These are phyloP conservation scores for Cryptosporidium canis DNA, from an alignment of 169 alveolate species.

Conservation along the genomic window DNA sequence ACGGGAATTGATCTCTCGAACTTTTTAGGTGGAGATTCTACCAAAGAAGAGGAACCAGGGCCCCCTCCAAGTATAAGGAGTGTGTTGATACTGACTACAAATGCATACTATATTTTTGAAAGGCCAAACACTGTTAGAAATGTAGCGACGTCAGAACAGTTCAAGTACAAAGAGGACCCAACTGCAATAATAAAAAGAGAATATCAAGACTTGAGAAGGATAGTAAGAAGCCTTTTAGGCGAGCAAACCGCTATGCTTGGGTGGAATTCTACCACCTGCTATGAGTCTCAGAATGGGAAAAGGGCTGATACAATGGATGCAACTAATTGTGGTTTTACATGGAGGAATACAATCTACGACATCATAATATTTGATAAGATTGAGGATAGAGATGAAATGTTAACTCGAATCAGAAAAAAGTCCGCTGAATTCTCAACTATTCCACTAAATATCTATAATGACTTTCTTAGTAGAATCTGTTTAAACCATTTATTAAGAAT, in stretches of 20 bases:
- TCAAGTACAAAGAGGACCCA: conserved; percentile 46
- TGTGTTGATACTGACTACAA: conserved; percentile 22
- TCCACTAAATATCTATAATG: conserved; percentile 36
- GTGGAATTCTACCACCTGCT: neutral
- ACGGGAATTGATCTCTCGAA: neutral
- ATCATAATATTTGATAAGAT: conserved; percentile 55
- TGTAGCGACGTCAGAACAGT: conserved; percentile 41
- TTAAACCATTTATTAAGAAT: conserved; percentile 24
- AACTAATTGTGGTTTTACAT: neutral
- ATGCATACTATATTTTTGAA: conserved; percentile 45
- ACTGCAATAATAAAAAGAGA: conserved; percentile 38
- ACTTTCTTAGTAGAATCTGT: conserved; percentile 49
- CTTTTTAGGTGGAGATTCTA: neutral
- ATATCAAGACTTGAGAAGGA: conserved; percentile 30
- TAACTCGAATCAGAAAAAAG: conserved; percentile 13
- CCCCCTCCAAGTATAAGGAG: conserved; percentile 31
- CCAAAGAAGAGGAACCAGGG: neutral
- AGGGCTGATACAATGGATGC: neutral
- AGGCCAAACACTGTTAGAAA: conserved; percentile 53
- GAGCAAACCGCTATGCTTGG: conserved; percentile 61
- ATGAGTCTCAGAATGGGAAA: neutral
- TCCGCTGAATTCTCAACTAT: neutral
- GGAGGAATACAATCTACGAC: conserved; percentile 36
- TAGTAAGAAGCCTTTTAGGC: conserved; percentile 44
- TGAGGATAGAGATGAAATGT: conserved; percentile 64